A percentile compares a stretch with the other conserved stretches of the same genome.
phyloP scores from a whole-genome alignment of 371 early-diverging fungal species.

The Batrachochytrium dendrobatidis region DNA sequence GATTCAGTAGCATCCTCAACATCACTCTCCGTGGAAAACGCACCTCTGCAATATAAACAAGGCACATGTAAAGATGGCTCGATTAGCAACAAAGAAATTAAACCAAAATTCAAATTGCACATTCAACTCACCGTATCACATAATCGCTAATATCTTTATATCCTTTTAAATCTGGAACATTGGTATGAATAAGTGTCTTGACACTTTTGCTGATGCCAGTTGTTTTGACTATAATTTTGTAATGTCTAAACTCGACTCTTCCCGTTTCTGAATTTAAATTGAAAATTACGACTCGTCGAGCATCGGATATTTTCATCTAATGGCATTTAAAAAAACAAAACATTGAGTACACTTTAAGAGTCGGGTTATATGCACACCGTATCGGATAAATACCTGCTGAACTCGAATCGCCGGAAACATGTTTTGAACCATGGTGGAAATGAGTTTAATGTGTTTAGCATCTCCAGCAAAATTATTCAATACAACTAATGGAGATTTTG shows the following conservation, averaged over 20 bases:
- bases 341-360: not conserved
- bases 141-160: conserved; percentile 90
- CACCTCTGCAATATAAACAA: conserved; percentile 46
- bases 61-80: not conserved
- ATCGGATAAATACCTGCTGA: conserved; percentile 50
- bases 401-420: conserved; percentile 94
- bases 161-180: conserved; percentile 68
- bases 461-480: conserved; percentile 84
- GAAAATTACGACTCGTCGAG: conserved; percentile 84
- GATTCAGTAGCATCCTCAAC: conserved; percentile 78
- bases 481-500: conserved; percentile 72
- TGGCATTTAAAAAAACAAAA: not conserved
- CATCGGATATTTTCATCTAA: conserved; percentile 81
- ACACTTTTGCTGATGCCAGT: conserved; percentile 84
- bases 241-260: conserved; percentile 86
- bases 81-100: conserved; percentile 1
- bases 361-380: not conserved
- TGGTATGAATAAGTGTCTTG: conserved; percentile 62
- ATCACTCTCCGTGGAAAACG: conserved; percentile 83
- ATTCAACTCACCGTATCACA: conserved; percentile 52
- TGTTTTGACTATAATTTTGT: conserved; percentile 76
- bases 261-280: conserved; percentile 81
- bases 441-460: conserved; percentile 76
- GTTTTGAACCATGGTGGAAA: conserved; percentile 91
- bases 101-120: not conserved